phyloP scores from a whole-genome alignment of 345 rosid species.

The Physaria fendleri region DNA sequence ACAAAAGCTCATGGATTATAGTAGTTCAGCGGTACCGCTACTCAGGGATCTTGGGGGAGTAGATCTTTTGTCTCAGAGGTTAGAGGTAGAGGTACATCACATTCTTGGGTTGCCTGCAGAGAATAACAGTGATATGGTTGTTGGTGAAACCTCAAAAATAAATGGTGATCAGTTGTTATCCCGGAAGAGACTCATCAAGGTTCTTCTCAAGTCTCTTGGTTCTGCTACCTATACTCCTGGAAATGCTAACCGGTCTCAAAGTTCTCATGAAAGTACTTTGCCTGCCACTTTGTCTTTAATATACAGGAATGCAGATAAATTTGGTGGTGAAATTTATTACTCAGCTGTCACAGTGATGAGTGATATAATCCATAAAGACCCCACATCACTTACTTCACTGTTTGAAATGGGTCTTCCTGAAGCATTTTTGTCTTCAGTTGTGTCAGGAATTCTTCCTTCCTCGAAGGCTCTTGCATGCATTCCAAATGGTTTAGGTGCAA shows the following conservation, averaged over 20 bases:
- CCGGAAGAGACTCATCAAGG: constrained; percentile 91
- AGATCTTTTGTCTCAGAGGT: constrained; percentile 84
- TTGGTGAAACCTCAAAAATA: constrained; percentile 52
- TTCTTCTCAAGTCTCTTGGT: constrained; percentile 88
- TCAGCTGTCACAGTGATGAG: constrained; percentile 98
- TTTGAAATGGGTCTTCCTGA: constrained; percentile 87
- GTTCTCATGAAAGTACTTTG: constrained; percentile 63
- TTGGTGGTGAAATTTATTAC: constrained; percentile 90
- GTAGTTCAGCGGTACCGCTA: constrained; percentile 80
- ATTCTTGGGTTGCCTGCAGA: constrained; percentile 47
- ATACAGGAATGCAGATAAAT: constrained; percentile 63
- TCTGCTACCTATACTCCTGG: constrained; percentile 87
- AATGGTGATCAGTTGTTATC: constrained; percentile 51
- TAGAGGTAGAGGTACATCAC: constrained; percentile 76
- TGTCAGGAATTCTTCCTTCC: constrained; percentile 77
- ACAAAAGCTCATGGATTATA: constrained; percentile 94
- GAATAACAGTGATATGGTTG: constrained; percentile 47
- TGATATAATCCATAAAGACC: constrained; percentile 94
- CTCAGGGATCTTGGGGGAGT: constrained; percentile 91
- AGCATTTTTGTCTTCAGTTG: constrained; percentile 86
- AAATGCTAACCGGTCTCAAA: constrained; percentile 55
- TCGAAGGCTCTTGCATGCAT: constrained; percentile 92
- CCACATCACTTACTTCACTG: constrained; percentile 70
- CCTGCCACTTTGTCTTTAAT: constrained; percentile 73
- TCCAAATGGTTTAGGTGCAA: constrained; percentile 92